Base-by-base conservation (phyloP, 495 filamentous ascomycete species). In the Cercophora samala region DNA sequence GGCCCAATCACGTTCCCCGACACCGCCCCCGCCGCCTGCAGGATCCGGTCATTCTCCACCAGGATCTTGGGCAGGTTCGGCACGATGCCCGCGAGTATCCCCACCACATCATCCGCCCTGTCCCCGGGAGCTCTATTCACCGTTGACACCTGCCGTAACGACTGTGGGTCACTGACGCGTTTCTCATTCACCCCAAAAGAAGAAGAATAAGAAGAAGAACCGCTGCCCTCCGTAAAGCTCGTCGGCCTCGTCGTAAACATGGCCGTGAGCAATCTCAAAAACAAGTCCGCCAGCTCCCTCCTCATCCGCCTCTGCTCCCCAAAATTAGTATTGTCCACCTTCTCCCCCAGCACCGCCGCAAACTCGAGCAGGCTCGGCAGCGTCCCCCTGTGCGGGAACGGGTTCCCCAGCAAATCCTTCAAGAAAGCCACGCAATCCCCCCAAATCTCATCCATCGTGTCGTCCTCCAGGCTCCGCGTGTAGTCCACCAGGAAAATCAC, bases 381-480 rank as follows among this genome's bases (percentile, higher is more conserved):
- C 22, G 91, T 93, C 74, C 97, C 93, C 59, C 95, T 85, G 73
- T 98, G 94, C 1, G 95, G 96, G 70, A 99, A 91, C 2, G 96
- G 96, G 75, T 99, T 98, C 55, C 90, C 89, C 26, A 98, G 81
- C 5, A 98, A 86, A 76, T 98, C 96, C 63, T 87, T 89, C 55
- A 98, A 75, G 76, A 99, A 99, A 0, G 89, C 86, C 71, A 92
- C 92, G 75, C 94, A 98, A 72, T 99, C 96, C 51, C 86, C 81
- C 95, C 95, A 99, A 32, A 99, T 97, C 77, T 99, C 95, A 72
- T 99, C 96, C 83, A 98, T 94, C n/a, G 95, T 90, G 81, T 99
- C 95, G 70, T 99, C 95, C 72, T 99, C 95, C 17, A 97, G 80
- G 3, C 93, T 94, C 23, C 87, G 85, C 1, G 93, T 89, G 74